A percentile compares a stretch with the other conserved stretches of the same genome.
Evolutionary conservation across 345 rosid species (phyloP).

Genomic region (Acer saccharum): DNA sequence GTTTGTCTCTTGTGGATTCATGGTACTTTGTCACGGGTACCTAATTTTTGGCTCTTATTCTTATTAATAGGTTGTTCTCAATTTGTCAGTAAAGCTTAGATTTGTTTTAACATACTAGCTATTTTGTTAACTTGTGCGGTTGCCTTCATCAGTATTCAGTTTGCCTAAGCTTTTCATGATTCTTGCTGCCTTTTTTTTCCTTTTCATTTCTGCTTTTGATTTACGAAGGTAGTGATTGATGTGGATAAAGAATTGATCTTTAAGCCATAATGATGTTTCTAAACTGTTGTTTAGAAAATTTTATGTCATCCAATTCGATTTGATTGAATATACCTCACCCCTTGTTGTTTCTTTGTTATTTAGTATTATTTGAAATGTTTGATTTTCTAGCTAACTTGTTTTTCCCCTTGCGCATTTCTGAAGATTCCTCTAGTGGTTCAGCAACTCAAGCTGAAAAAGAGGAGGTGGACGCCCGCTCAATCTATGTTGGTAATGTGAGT

Average conservation of each 20-base stretch:
- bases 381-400: conserved; percentile 3
- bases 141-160: neutral
- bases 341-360: neutral
- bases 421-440: conserved; percentile 72
- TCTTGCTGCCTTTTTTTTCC: neutral
- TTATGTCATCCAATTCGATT: neutral
- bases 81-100: neutral
- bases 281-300: neutral
- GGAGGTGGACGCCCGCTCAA: conserved; percentile 94
- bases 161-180: neutral
- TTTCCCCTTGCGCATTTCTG: conserved; percentile 25
- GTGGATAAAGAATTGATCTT: neutral
- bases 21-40: neutral
- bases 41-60: neutral
- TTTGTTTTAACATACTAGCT: neutral
- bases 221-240: neutral
- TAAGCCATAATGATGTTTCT: neutral
- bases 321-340: neutral
- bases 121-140: neutral
- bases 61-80: neutral
- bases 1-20: neutral
- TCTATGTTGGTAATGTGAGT: conserved; percentile 98
- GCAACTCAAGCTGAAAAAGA: conserved; percentile 90
- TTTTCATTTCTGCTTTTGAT: neutral
- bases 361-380: neutral